Conservation (phyloP, 306 rosid genomes). For the Acmispon strigosus region DNA sequence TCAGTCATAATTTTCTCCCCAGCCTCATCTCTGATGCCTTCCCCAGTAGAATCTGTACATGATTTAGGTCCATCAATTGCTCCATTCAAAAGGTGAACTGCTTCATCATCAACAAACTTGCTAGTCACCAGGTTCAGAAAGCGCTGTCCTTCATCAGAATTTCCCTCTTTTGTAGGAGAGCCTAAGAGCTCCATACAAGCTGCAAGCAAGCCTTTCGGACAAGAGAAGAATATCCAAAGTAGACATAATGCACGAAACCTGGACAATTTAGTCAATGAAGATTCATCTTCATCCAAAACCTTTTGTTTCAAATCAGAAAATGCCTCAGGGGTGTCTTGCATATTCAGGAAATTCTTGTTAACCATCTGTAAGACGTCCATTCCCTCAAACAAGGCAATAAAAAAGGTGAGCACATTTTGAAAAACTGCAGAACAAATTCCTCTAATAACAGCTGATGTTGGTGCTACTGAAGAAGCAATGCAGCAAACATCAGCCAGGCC, state of each 20-base stretch:
- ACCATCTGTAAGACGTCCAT: conserved; percentile 57
- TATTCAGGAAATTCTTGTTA: conserved; percentile 48
- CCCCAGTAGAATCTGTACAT: conserved; percentile 25
- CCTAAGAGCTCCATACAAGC: conserved; percentile 72
- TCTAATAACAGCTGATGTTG: conserved; percentile 64
- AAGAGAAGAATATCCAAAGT: conserved; percentile 60
- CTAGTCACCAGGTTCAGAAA: conserved; percentile 57
- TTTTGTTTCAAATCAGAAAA: conserved; percentile 54
- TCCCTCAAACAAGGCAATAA: conserved; percentile 52
- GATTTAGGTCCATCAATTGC: conserved; percentile 29
- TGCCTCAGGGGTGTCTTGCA: conserved; percentile 47
- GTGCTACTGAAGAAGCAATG: conserved; percentile 56
- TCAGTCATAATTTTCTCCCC: conserved; percentile 34
- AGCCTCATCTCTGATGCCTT: conserved; percentile 25
- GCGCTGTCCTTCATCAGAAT: conserved; percentile 41
- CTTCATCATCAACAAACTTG: conserved; percentile 30
- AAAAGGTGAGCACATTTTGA: conserved; percentile 67
- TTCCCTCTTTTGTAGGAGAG: conserved; percentile 46
- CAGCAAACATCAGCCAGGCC: conserved; percentile 73
- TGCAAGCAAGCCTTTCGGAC: conserved; percentile 67
- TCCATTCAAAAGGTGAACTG: conserved; percentile 26
- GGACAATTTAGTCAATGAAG: conserved; percentile 43
- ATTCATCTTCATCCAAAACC: conserved; percentile 51
- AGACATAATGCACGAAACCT: conserved; percentile 52
- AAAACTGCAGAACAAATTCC: conserved; percentile 77